phyloP scores from a whole-genome alignment of 176 grass and related monocot species.

The Eleusine indica region DNA sequence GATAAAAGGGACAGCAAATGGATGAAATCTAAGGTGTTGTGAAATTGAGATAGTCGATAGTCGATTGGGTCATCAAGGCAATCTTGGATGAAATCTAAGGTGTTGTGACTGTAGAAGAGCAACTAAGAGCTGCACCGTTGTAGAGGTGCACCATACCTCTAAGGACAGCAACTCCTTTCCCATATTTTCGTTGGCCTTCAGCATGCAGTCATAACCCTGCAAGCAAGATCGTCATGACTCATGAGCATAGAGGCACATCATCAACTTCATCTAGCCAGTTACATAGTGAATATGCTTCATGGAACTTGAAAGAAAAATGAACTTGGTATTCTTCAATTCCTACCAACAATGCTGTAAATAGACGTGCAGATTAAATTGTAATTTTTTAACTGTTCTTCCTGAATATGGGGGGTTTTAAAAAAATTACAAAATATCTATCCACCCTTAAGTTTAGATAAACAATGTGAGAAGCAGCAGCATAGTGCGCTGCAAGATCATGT shows the following conservation, averaged over 20 bases:
- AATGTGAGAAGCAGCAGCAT: conserved; percentile 20
- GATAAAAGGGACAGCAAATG: background rate
- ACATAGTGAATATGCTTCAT: background rate
- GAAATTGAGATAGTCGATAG: background rate
- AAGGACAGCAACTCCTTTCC: conserved; percentile 45
- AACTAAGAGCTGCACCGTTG: background rate
- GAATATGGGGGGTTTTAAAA: background rate
- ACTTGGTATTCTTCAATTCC: conserved; percentile 5
- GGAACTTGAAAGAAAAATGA: background rate
- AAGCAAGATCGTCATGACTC: conserved; percentile 25
- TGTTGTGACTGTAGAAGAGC: background rate
- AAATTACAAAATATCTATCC: background rate
- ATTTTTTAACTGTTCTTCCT: background rate
- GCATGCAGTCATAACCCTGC: conserved; percentile 49
- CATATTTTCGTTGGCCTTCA: conserved; percentile 46
- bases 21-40: background rate
- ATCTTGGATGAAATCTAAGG: background rate
- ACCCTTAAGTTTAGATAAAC: background rate
- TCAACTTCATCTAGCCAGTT: background rate
- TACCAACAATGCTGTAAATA: background rate
- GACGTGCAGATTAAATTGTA: background rate
- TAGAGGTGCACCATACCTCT: conserved; percentile 28
- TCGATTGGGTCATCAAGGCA: background rate
- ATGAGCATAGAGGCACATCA: background rate
- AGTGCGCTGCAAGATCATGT: too few relatives aligned